Evolutionary conservation across 768 basidiomycete species (phyloP), one percentile per base, ranked within the genome.

Genomic region (Lentinus tigrinus): DNA sequence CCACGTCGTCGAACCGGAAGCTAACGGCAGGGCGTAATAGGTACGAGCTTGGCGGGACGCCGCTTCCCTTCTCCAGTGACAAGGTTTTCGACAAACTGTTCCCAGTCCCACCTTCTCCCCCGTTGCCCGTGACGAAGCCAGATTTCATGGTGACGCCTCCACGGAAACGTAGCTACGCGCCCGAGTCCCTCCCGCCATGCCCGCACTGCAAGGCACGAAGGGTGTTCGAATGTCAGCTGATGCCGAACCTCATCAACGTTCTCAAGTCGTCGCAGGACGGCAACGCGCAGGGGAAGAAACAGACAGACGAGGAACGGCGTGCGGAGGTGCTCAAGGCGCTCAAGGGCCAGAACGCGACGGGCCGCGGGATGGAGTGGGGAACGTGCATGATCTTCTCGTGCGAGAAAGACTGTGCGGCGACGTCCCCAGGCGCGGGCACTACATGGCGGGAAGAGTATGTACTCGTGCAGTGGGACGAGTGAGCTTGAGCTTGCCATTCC

Each of bases 191-290:
- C 28, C 84, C 88, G 0, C 59, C 72, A 0, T 98, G 96, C 69
- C 77, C 85, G 2, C 66, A 73, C 14, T 98, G 96, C 74, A 74
- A 77, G 37, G 78, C 82, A 3, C 75, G 74, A 43, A 82, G 93
- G 16, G 81, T 88, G 21, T 98, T 97, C 70, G 96, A 98, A 70
- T 90, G 90, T 65, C 96, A 98, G 71, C 78, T 98, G 52, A 96
- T 95, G 85, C 96, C 96, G 2, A 93, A 94, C 68, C 75, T 98
- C 52, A 94, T 98, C 70, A 91, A 91, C 51, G 74, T 92, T 14
- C 76, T 97, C 14, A 75, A 78, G 50, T 68, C 69, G 62, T 69
- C 63, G 24, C 70, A 23, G 10, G 14, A 14, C 8, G 43, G 21
- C 21, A 23, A 2, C 2, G 43, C 21, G 21, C 21, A 46, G 16